These are phyloP conservation scores for Rhizophagus sp. DNA, from an alignment of 192 early-diverging fungal species.

Conservation along the genomic window DNA sequence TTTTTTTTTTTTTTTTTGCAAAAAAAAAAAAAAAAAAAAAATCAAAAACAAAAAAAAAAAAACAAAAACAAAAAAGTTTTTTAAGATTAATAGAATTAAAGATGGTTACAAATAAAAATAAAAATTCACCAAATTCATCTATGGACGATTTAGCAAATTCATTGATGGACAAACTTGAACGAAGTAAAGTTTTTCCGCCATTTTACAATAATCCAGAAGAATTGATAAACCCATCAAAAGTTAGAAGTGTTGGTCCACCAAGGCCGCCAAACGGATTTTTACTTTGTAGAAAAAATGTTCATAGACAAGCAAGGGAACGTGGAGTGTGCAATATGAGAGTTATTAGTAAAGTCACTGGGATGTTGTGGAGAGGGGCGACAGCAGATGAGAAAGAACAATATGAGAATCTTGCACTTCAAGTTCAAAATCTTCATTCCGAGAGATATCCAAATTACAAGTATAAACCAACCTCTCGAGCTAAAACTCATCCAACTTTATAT, in stretches of 20 bases:
- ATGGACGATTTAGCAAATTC: neutral
- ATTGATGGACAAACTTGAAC: neutral
- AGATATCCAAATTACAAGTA: slow-evolving; percentile 8
- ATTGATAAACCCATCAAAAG: neutral
- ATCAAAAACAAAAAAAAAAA: too few species aligned
- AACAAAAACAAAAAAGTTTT: too few species aligned
- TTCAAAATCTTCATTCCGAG: neutral
- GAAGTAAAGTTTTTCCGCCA: neutral
- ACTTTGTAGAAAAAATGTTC: slow-evolving; percentile 10
- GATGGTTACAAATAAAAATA: too few species aligned
- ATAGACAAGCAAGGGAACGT: neutral
- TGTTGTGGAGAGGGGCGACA: neutral
- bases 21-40: too few species aligned
- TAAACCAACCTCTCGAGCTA: neutral
- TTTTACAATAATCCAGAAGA: slow-evolving; percentile 4
- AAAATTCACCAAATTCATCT: neutral
- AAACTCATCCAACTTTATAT: neutral
- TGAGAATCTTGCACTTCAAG: neutral
- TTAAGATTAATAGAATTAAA: too few species aligned
- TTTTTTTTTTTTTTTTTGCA: too few species aligned
- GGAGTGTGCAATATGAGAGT: slow-evolving; percentile 12
- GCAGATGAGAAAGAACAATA: slow-evolving; percentile 7
- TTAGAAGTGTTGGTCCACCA: neutral
- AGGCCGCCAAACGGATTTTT: slow-evolving; percentile 3
- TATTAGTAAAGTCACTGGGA: neutral